These are phyloP conservation scores for Pseudogymnoascus sp. DNA, from an alignment of 2,329 filamentous ascomycete genomes.

Conservation along the genomic window DNA sequence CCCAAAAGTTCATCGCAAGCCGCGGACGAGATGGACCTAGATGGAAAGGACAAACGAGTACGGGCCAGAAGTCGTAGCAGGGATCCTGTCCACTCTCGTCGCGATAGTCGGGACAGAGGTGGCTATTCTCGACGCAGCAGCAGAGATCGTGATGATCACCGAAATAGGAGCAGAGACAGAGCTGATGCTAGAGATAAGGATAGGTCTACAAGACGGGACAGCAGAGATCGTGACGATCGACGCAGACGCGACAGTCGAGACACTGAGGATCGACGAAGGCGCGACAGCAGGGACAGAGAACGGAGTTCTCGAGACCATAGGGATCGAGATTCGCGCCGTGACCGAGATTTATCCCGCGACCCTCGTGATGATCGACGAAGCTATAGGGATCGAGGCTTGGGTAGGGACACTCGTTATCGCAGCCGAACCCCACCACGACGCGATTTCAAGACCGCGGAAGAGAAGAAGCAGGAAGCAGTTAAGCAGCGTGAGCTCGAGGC, in stretches of 20 bases:
- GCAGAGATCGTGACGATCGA: conserved; percentile 21
- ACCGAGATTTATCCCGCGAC: conserved; percentile 3
- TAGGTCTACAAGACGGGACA: conserved; percentile 14
- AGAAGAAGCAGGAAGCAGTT: conserved; percentile 51
- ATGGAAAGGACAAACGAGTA: not conserved
- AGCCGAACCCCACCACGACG: conserved; percentile 9
- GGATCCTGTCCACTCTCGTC: conserved; percentile 18
- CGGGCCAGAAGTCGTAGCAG: conserved; percentile 19
- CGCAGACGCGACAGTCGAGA: conserved; percentile 20
- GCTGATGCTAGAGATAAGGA: conserved; percentile 16
- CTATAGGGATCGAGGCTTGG: not conserved
- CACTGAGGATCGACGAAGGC: conserved; percentile 26
- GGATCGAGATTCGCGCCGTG: conserved; percentile 7
- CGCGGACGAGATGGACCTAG: not conserved
- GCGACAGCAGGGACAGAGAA: conserved; percentile 17
- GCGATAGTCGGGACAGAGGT: conserved; percentile 16
- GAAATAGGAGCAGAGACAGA: not conserved
- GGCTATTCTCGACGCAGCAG: conserved; percentile 13
- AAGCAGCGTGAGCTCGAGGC: conserved; percentile 56
- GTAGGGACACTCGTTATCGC: not conserved
- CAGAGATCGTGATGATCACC: conserved; percentile 9
- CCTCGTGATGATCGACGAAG: not conserved
- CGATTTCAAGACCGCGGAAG: conserved; percentile 15
- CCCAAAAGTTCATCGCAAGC: not conserved
- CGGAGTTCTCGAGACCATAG: conserved; percentile 1